phyloP scores from a whole-genome alignment of 2,329 filamentous ascomycete species.

The Boeremia exigua region DNA sequence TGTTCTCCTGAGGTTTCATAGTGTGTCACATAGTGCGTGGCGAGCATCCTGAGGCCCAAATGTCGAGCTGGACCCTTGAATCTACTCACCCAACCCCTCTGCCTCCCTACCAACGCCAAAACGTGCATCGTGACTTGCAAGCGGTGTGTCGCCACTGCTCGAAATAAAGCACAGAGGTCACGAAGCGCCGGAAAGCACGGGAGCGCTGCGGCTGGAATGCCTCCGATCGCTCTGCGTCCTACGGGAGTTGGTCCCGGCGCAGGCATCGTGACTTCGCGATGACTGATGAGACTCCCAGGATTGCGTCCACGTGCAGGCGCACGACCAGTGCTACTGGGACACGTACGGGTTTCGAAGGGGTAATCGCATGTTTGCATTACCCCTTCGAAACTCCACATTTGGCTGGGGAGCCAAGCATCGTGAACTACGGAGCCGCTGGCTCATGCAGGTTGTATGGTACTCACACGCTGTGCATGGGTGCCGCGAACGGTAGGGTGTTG shows the following conservation, averaged over 20 bases:
- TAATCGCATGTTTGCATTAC: constrained; percentile 8
- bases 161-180: constrained; percentile 11
- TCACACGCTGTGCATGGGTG: not conserved
- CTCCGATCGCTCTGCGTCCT: not conserved
- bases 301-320: constrained; percentile 33
- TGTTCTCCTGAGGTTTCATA: constrained; percentile 2
- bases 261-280: constrained; percentile 10
- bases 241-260: not conserved
- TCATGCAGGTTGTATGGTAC: constrained; percentile 2
- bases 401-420: constrained; percentile 37
- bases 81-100: not conserved
- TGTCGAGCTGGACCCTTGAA: not conserved
- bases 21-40: constrained; percentile 5
- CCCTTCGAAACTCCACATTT: constrained; percentile 9
- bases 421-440: constrained; percentile 26
- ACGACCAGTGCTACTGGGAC: constrained; percentile 32
- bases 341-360: constrained; percentile 26
- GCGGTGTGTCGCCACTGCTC: constrained; percentile 32
- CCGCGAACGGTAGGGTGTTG: not conserved
- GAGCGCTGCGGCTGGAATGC: constrained; percentile 1
- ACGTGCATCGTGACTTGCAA: constrained; percentile 33
- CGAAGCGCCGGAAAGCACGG: constrained; percentile 5
- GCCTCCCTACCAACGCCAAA: constrained; percentile 11
- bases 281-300: constrained; percentile 1
- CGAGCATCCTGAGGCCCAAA: constrained; percentile 2